Evolutionary conservation across 768 basidiomycete genomes (phyloP).

Genomic region (Kwoniella sp.): DNA sequence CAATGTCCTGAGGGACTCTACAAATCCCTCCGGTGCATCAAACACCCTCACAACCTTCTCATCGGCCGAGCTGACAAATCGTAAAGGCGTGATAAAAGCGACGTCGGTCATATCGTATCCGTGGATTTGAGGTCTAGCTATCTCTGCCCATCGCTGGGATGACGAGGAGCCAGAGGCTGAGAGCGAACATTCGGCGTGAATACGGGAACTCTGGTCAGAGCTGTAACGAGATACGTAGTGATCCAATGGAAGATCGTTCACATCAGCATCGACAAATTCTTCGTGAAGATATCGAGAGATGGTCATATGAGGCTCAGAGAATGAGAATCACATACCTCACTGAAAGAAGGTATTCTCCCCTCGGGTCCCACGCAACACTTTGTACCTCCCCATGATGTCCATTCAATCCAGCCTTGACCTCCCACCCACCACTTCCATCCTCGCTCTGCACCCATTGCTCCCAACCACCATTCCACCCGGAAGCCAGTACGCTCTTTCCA

Average conservation of each 20-base stretch:
- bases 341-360: conserved; percentile 81
- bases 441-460: conserved; percentile 68
- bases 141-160: conserved; percentile 60
- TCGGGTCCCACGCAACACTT: conserved; percentile 81
- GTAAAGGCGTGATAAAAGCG: conserved; percentile 71
- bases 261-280: not conserved
- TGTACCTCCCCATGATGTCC: conserved; percentile 82
- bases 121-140: conserved; percentile 91
- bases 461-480: conserved; percentile 95
- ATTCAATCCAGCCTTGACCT: conserved; percentile 73
- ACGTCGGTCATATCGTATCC: conserved; percentile 88
- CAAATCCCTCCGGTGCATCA: conserved; percentile 81
- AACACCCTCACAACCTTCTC: conserved; percentile 95
- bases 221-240: conserved; percentile 57
- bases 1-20: conserved; percentile 64
- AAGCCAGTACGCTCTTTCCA: conserved; percentile 71
- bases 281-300: too few species aligned
- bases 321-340: conserved; percentile 68
- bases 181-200: conserved; percentile 67
- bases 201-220: conserved; percentile 85
- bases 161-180: conserved; percentile 1
- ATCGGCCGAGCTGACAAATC: conserved; percentile 88
- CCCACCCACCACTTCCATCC: conserved; percentile 63
- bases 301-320: too few species aligned
- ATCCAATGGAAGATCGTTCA: not conserved